Evolutionary conservation across 2,329 filamentous ascomycete genomes (phyloP).

Genomic region (Amphichorda felina): DNA sequence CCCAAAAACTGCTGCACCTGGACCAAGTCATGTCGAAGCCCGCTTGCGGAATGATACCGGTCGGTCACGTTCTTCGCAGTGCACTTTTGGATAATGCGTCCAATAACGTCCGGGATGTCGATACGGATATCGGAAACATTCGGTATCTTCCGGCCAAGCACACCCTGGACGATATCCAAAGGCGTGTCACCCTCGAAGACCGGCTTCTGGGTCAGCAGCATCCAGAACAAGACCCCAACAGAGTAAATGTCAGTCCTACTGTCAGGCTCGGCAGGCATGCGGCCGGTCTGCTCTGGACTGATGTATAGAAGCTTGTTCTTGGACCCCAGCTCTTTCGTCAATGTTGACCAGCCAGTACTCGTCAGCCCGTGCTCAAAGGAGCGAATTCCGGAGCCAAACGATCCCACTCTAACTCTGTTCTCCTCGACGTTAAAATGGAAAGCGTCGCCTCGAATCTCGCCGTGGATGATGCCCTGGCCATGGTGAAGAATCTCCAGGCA

Average conservation of each 20-base stretch:
- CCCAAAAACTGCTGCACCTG: constrained; percentile 63
- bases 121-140: constrained; percentile 65
- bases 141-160: constrained; percentile 68
- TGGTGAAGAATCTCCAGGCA: constrained; percentile 89
- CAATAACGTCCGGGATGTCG: constrained; percentile 75
- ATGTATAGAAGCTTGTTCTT: constrained; percentile 87
- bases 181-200: constrained; percentile 72
- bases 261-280: constrained; percentile 86
- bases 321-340: constrained; percentile 75
- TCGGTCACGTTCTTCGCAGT: constrained; percentile 81
- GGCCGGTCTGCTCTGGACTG: constrained; percentile 87
- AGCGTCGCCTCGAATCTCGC: constrained; percentile 80
- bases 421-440: constrained; percentile 74
- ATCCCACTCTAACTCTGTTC: constrained; percentile 64
- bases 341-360: constrained; percentile 73
- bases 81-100: constrained; percentile 80
- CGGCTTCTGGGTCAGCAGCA: constrained; percentile 64
- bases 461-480: constrained; percentile 74
- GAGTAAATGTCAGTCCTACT: constrained; percentile 90
- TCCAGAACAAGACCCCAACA: constrained; percentile 82
- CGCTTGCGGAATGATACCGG: constrained; percentile 80
- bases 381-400: constrained; percentile 75
- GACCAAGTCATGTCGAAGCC: constrained; percentile 69
- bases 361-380: constrained; percentile 85
- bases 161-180: constrained; percentile 83